Conservation (phyloP, 371 early-diverging fungal genomes). For the Mucor circinelloides region DNA sequence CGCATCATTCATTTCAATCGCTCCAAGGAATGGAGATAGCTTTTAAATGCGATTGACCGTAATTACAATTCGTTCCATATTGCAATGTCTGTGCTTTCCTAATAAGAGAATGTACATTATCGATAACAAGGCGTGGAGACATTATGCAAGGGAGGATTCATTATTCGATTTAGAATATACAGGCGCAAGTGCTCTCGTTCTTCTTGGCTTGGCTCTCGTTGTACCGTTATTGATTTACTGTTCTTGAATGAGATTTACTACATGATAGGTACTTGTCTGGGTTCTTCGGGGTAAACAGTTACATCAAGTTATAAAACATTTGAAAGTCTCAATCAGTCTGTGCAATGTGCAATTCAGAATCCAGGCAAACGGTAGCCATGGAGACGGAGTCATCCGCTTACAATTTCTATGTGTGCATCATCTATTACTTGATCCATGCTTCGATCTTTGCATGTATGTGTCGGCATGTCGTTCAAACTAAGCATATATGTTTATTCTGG, state of each 20-base stretch:
- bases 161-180: background rate
- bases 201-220: background rate
- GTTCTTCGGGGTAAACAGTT: background rate
- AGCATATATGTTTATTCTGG: background rate
- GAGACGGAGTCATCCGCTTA: too few relatives aligned
- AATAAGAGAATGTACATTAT: background rate
- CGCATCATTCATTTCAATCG: background rate
- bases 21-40: background rate
- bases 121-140: background rate
- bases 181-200: too few relatives aligned
- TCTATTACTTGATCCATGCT: too few relatives aligned
- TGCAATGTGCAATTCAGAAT: too few relatives aligned
- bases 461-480: background rate
- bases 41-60: background rate
- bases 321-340: background rate
- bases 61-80: background rate
- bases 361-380: background rate
- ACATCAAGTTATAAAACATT: background rate
- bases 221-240: background rate
- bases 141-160: background rate
- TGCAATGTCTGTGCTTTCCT: background rate
- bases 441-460: background rate
- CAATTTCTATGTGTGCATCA: too few relatives aligned
- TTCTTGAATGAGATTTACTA: background rate
- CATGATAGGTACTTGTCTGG: background rate